Evolutionary conservation across 768 basidiomycete species (phyloP).

Genomic region (Paxillus rubicundulus): DNA sequence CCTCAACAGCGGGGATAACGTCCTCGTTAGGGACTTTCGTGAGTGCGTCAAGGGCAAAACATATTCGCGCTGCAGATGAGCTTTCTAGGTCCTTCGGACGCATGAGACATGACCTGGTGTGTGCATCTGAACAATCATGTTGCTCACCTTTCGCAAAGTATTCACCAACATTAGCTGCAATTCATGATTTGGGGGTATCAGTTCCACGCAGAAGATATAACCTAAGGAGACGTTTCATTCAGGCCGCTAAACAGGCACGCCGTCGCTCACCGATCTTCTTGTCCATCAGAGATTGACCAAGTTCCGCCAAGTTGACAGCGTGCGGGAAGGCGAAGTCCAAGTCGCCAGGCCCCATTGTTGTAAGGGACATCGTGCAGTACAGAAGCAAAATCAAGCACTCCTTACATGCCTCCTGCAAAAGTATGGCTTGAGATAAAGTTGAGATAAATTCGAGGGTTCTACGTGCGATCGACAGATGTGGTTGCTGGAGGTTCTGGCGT

Average conservation of each 20-base stretch:
- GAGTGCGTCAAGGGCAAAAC: slow-evolving; percentile 69
- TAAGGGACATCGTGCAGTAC: slow-evolving; percentile 59
- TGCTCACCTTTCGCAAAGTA: slow-evolving; percentile 71
- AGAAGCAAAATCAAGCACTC: slow-evolving; percentile 68
- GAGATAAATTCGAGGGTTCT: neutral
- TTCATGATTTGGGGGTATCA: slow-evolving; percentile 69
- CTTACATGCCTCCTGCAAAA: slow-evolving; percentile 55
- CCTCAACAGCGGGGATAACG: slow-evolving; percentile 73
- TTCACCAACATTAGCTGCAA: slow-evolving; percentile 83
- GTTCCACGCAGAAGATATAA: slow-evolving; percentile 72
- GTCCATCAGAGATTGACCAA: slow-evolving; percentile 55
- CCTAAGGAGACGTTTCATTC: slow-evolving; percentile 41
- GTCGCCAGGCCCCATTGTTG: slow-evolving; percentile 39
- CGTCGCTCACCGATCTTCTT: slow-evolving; percentile 59
- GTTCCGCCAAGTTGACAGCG: slow-evolving; percentile 75
- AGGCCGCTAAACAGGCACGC: neutral
- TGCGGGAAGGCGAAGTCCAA: slow-evolving; percentile 73
- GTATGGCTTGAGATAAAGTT: slow-evolving; percentile 7
- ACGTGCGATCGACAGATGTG: slow-evolving; percentile 55
- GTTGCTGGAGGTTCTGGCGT: slow-evolving; percentile 50
- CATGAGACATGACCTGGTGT: slow-evolving; percentile 2
- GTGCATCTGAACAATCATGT: neutral
- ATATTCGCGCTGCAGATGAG: slow-evolving; percentile 50
- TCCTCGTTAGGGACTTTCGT: slow-evolving; percentile 61
- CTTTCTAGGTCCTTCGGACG: slow-evolving; percentile 67